phyloP scores from a whole-genome alignment of 2,329 filamentous ascomycete species.

The Ceratocystiopsis brevicomis region DNA sequence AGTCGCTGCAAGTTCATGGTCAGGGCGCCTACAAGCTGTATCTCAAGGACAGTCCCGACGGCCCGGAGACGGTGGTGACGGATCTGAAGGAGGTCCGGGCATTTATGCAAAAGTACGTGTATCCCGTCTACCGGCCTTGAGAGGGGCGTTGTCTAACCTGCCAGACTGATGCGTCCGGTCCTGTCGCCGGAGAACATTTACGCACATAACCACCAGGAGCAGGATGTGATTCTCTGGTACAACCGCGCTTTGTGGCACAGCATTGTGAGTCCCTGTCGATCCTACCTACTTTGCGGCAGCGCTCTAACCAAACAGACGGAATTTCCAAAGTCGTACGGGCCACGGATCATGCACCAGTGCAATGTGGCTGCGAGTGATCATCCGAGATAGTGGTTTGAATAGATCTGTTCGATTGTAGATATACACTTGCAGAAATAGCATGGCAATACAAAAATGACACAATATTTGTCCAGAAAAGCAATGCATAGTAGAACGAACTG shows the following conservation, averaged over 20 bases:
- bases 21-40: conserved; percentile 18
- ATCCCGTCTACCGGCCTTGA: not conserved
- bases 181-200: conserved; percentile 18
- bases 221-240: conserved; percentile 21
- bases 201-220: conserved; percentile 17
- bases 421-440: too few relatives aligned
- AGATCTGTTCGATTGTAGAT: too few relatives aligned
- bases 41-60: conserved; percentile 14
- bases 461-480: too few relatives aligned
- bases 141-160: not conserved
- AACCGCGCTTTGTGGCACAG: conserved; percentile 21
- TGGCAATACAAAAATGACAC: too few relatives aligned
- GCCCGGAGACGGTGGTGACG: conserved; percentile 10
- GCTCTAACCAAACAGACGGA: conserved; percentile 10
- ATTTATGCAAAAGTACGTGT: conserved; percentile 15
- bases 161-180: conserved; percentile 18
- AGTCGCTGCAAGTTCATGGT: conserved; percentile 17
- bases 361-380: conserved; percentile 14
- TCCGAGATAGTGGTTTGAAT: conserved; percentile 1
- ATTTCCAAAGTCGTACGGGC: conserved; percentile 19
- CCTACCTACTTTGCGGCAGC: too few relatives aligned
- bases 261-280: conserved; percentile 13
- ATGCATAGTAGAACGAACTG: too few relatives aligned
- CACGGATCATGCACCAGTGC: conserved; percentile 21
- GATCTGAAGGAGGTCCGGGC: conserved; percentile 15